Percentiles rank a stretch among this genome's conserved stretches.
phyloP scores from a whole-genome alignment of 2,329 filamentous ascomycete genomes.

The Plectosphaerella cucumerina region DNA sequence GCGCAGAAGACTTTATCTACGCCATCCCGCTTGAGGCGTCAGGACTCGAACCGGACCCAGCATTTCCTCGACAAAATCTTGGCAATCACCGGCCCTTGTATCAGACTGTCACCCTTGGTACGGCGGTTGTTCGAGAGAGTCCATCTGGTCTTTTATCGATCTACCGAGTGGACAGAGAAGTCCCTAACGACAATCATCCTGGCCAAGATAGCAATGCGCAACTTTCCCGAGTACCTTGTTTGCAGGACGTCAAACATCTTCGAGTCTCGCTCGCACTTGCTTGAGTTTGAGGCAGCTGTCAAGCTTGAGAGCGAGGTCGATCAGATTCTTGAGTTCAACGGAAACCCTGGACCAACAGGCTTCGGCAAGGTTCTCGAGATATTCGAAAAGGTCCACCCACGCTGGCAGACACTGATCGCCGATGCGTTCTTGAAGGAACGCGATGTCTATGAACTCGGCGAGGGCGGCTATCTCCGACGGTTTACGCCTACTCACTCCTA shows the following conservation, averaged over 20 bases:
- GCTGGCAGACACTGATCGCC: constrained; percentile 70
- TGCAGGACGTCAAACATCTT: constrained; percentile 90
- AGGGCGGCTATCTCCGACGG: constrained; percentile 82
- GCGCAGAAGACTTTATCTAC: constrained; percentile 22
- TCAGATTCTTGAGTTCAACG: constrained; percentile 74
- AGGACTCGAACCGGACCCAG: constrained; percentile 59
- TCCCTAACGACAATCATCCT: constrained; percentile 93
- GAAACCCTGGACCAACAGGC: constrained; percentile 60
- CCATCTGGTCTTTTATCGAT: constrained; percentile 93
- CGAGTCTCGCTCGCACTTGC: constrained; percentile 63
- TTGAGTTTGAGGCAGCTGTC: constrained; percentile 88
- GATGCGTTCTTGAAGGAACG: constrained; percentile 79
- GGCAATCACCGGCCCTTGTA: constrained; percentile 73
- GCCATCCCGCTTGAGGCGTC: constrained; percentile 19
- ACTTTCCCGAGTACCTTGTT: constrained; percentile 88
- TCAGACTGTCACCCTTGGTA: constrained; percentile 68
- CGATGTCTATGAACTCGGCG: constrained; percentile 71
- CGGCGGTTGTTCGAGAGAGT: constrained; percentile 88
- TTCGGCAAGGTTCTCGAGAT: constrained; percentile 65
- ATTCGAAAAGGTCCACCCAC: constrained; percentile 70
- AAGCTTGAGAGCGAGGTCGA: constrained; percentile 80
- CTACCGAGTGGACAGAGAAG: constrained; percentile 96
- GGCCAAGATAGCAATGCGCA: constrained; percentile 80
- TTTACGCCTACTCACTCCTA: constrained; percentile 93
- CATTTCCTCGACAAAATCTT: constrained; percentile 78